Evolutionary conservation across 2,329 filamentous ascomycete genomes (phyloP), one percentile per base, ranked within the genome.

Genomic region (Fusarium pseudonygamai): DNA sequence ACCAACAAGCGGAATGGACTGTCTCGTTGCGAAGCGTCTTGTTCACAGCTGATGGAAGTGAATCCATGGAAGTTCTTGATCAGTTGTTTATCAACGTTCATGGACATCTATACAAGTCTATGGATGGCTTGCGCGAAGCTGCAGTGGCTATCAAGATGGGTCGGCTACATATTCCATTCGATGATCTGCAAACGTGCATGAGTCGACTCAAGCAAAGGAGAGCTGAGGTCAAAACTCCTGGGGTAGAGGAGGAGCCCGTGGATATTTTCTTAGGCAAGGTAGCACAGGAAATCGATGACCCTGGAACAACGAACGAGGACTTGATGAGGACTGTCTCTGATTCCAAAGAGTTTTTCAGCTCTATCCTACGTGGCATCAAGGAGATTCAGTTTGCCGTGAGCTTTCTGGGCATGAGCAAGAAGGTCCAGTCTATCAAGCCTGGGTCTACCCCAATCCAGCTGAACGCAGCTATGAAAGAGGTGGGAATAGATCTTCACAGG

Each of bases 331-430:
- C 93, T 0, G 93, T 98, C 1, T 95, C 95, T 1, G 95, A 98
- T 78, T 97, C 95, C 0, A 96, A 95, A 77, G 95, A 97, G 72
- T 96, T 99, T 79, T 88, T 95, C 63, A 93, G 93, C 80, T 98
- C 96, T 2, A 92, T 98, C 46, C 85, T 99, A 56, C 90, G 94
- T 49, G 96, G 96, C 58, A 94, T 99, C 74, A 97, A 98, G 80
- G 96, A 99, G 81, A 93, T 99, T 18, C 96, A 99, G 81, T 94
- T 99, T 78, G 96, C 95, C 1, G 90, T 98, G 79, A 96, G 96
- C 82, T 96, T 96, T 81, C 89, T 98, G 75, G 94, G 94, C 24
- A 84, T 99, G 67, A 95, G 94, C 28, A 96, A 95, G 81, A 92
- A 91, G 77, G 88, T 98, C 18, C 87, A 92, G 43, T 87, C 90